A percentile compares a stretch with the other conserved stretches of the same genome.
Conservation (phyloP, 2,329 filamentous ascomycete species). For the Clonostachys rhizophaga region DNA sequence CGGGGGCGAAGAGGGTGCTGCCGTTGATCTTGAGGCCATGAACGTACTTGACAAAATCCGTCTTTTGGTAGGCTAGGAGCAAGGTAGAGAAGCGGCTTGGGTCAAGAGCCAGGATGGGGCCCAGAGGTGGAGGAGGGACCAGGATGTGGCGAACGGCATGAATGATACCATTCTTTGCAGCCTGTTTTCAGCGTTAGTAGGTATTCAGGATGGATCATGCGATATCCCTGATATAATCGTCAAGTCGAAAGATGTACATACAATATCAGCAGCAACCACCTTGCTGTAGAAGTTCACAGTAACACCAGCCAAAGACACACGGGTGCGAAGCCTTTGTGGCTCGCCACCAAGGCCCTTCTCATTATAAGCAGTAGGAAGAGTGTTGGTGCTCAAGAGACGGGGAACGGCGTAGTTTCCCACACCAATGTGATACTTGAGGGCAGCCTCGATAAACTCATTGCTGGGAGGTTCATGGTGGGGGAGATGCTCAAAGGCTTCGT, state of each 20-base stretch:
- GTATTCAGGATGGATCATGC: not conserved
- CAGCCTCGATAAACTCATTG: slow-evolving; percentile 64
- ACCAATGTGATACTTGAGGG: slow-evolving; percentile 73
- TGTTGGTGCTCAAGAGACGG: slow-evolving; percentile 65
- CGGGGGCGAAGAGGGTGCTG: slow-evolving; percentile 76
- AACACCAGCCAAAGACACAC: slow-evolving; percentile 57
- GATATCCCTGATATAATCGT: not conserved
- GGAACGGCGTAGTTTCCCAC: slow-evolving; percentile 61
- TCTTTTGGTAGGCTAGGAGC: slow-evolving; percentile 68
- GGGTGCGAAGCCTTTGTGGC: slow-evolving; percentile 68
- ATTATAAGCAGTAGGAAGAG: slow-evolving; percentile 65
- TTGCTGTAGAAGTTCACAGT: slow-evolving; percentile 74
- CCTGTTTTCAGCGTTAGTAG: slow-evolving; percentile 27
- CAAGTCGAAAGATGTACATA: slow-evolving; percentile 22
- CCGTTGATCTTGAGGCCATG: slow-evolving; percentile 51
- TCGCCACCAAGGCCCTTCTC: slow-evolving; percentile 56
- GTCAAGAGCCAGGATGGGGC: slow-evolving; percentile 54
- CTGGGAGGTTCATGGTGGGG: slow-evolving; percentile 52
- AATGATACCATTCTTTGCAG: slow-evolving; percentile 74
- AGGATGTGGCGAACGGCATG: slow-evolving; percentile 73
- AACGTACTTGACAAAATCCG: slow-evolving; percentile 60
- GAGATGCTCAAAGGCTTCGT: slow-evolving; percentile 67
- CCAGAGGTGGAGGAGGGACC: slow-evolving; percentile 65
- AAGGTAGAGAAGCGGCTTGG: slow-evolving; percentile 76
- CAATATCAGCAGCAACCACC: slow-evolving; percentile 66